These are phyloP conservation scores for Ceratobasidium sp. DNA, from an alignment of 1,284 basidiomycete genomes.

Conservation along the genomic window DNA sequence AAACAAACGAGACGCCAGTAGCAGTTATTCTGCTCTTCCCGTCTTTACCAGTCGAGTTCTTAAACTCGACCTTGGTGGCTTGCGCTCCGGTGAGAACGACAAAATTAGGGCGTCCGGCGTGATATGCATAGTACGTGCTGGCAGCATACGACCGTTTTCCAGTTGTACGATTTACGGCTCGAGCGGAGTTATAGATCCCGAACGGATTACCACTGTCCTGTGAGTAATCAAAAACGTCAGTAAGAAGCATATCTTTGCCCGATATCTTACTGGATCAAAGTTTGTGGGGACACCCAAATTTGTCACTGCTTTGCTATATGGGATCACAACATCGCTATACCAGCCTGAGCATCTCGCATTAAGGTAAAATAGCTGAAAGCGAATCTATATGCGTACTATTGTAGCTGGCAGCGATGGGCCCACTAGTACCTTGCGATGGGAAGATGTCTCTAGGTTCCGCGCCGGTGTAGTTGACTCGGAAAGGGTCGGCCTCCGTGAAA, in stretches of 20 bases:
- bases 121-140: slow-evolving; percentile 45
- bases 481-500: slow-evolving; percentile 40
- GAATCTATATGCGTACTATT: slow-evolving; percentile 44
- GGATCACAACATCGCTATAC: slow-evolving; percentile 36
- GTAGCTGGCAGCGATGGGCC: slow-evolving; percentile 42
- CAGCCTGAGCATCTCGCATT: slow-evolving; percentile 20
- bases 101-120: slow-evolving; percentile 44
- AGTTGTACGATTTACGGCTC: slow-evolving; percentile 43
- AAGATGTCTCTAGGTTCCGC: slow-evolving; percentile 40
- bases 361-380: slow-evolving; percentile 43
- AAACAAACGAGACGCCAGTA: slow-evolving; percentile 45
- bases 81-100: slow-evolving; percentile 44
- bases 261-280: slow-evolving; percentile 19
- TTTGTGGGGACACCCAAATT: slow-evolving; percentile 26
- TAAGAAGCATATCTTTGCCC: not conserved
- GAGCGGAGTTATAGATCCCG: slow-evolving; percentile 30
- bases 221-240: not conserved
- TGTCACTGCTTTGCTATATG: slow-evolving; percentile 23
- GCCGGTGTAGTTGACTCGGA: not conserved
- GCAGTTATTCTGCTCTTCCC: slow-evolving; percentile 45
- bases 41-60: not conserved
- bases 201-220: slow-evolving; percentile 4
- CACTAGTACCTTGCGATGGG: slow-evolving; percentile 43
- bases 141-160: slow-evolving; percentile 45
- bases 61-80: slow-evolving; percentile 45